phyloP scores from a whole-genome alignment of 2,329 filamentous ascomycete species.

The Zalaria sp. region DNA sequence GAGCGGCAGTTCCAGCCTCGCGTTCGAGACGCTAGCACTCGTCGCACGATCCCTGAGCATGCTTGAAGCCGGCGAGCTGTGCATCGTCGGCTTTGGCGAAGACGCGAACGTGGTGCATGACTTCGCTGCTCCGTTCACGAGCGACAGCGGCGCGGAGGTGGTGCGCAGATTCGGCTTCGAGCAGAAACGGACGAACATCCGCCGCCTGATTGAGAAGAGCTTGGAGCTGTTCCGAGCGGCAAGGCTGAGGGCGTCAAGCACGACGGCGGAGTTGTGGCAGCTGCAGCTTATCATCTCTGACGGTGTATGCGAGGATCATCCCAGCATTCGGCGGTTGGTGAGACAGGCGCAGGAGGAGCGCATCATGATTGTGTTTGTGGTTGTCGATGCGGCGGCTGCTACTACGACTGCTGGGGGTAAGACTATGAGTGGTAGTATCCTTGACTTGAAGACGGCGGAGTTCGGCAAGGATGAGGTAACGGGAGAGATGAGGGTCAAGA shows the following conservation, averaged over 20 bases:
- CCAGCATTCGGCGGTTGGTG: slow-evolving; percentile 66
- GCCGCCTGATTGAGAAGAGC: slow-evolving; percentile 59
- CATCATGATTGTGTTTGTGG: slow-evolving; percentile 96
- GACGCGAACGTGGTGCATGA: slow-evolving; percentile 74
- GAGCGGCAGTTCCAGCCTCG: slow-evolving; percentile 58
- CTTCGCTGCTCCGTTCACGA: slow-evolving; percentile 68
- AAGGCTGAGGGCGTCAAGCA: slow-evolving; percentile 40
- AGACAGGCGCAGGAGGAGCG: slow-evolving; percentile 81
- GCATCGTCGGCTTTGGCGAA: slow-evolving; percentile 77
- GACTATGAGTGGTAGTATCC: slow-evolving; percentile 46
- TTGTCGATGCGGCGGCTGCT: slow-evolving; percentile 54
- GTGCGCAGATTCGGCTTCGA: slow-evolving; percentile 75
- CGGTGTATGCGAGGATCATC: slow-evolving; percentile 83
- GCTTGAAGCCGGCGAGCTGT: slow-evolving; percentile 90
- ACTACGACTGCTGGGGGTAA: slow-evolving; percentile 20
- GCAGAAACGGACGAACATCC: slow-evolving; percentile 77
- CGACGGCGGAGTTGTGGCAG: slow-evolving; percentile 73
- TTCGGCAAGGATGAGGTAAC: slow-evolving; percentile 55
- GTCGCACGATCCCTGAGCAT: slow-evolving; percentile 76
- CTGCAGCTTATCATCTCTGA: slow-evolving; percentile 86
- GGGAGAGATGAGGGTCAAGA: slow-evolving; percentile 55
- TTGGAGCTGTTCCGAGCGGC: slow-evolving; percentile 73
- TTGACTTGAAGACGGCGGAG: slow-evolving; percentile 77
- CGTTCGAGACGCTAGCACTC: slow-evolving; percentile 88
- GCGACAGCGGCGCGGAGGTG: slow-evolving; percentile 68